Evolutionary conservation across 2,329 filamentous ascomycete species (phyloP).

Genomic region (Hymenoscyphus fructigenus): DNA sequence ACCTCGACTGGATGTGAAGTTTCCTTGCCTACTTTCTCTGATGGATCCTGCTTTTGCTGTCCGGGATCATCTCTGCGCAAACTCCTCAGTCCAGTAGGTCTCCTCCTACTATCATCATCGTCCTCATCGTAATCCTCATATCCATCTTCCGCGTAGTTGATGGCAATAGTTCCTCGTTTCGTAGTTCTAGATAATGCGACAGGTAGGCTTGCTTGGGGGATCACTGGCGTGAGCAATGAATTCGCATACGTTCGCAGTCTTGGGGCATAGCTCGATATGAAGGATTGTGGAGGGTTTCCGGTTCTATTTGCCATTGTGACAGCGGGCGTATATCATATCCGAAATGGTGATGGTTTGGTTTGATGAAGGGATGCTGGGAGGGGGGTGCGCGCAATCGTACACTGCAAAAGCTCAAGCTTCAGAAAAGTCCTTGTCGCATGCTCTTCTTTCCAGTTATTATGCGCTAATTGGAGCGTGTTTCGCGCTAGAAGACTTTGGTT

Average conservation of each 20-base stretch:
- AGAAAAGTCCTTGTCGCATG: background rate
- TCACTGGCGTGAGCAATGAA: constrained; percentile 81
- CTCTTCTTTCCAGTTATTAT: background rate
- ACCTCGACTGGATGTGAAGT: constrained; percentile 74
- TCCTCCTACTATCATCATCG: constrained; percentile 66
- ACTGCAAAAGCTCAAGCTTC: constrained; percentile 2
- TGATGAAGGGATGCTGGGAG: constrained; percentile 20
- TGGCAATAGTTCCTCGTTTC: constrained; percentile 92
- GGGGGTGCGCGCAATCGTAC: constrained; percentile 3
- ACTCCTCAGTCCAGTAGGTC: constrained; percentile 79
- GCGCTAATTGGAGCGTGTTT: background rate
- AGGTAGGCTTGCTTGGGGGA: constrained; percentile 66
- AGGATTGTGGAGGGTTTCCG: constrained; percentile 69
- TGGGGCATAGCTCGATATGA: constrained; percentile 88
- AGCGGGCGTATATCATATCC: constrained; percentile 23
- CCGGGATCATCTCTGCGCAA: constrained; percentile 73
- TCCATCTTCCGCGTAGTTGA: constrained; percentile 97
- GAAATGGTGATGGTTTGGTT: constrained; percentile 1
- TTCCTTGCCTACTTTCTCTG: constrained; percentile 82
- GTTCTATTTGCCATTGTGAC: constrained; percentile 32
- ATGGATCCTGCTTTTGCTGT: constrained; percentile 61
- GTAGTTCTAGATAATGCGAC: constrained; percentile 78
- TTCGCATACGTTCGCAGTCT: constrained; percentile 89
- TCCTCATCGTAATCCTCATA: constrained; percentile 83
- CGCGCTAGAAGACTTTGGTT: background rate